A percentile compares a stretch with the other conserved stretches of the same genome.
phyloP scores from a whole-genome alignment of 164 flowering plant species.

The Platanus orientalis region DNA sequence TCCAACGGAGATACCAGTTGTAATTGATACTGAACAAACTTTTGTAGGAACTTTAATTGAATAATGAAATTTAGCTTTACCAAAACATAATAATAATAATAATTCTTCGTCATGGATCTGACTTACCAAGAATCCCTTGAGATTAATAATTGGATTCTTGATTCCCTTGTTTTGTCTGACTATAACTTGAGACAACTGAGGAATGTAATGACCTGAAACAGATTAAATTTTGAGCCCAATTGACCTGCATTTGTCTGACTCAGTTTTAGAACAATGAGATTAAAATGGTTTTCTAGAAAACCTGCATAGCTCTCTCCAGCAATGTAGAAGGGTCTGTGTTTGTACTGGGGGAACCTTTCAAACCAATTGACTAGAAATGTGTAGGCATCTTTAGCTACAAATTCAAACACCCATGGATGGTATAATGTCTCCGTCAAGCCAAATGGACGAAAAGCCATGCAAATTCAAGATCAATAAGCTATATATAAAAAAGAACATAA shows the following conservation, averaged over 20 bases:
- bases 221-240: not conserved
- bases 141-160: constrained; percentile 59
- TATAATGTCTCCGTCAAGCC: no score
- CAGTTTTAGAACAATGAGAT: no score
- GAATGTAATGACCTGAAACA: constrained; percentile 94
- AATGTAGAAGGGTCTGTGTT: constrained; percentile 85
- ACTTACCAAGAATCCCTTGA: constrained; percentile 93
- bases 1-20: no score
- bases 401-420: constrained; percentile 21
- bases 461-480: not conserved
- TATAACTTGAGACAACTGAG: constrained; percentile 77
- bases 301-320: constrained; percentile 99
- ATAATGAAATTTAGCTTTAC: no score
- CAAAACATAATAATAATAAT: not conserved
- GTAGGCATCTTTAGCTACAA: constrained; percentile 90
- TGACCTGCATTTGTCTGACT: no score
- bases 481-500: no score
- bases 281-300: constrained; percentile 10
- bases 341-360: constrained; percentile 92
- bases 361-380: constrained; percentile 84
- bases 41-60: no score
- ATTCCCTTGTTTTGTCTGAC: constrained; percentile 65
- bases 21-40: no score
- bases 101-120: constrained; percentile 7
- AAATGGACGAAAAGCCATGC: no score